Conservation (phyloP, 2,329 filamentous ascomycete species). For the Ophiostoma sp. region DNA sequence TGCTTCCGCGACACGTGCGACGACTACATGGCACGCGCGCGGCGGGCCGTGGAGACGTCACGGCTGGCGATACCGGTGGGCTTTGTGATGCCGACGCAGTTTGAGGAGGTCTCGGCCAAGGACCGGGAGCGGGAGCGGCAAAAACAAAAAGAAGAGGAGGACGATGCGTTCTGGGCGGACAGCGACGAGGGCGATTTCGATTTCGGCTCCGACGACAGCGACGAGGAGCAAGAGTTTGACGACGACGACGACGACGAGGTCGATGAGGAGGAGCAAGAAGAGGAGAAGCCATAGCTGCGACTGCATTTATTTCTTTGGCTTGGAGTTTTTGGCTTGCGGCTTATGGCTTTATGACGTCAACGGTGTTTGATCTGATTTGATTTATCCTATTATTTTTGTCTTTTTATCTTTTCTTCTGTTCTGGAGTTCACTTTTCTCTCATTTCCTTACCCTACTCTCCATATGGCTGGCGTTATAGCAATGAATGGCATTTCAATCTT, state of each 20-base stretch:
- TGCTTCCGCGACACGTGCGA: slow-evolving; percentile 68
- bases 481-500: neutral
- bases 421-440: too few relatives aligned
- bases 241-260: neutral
- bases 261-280: neutral
- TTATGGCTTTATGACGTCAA: too few relatives aligned
- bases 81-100: slow-evolving; percentile 74
- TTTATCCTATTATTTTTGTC: neutral
- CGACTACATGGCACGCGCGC: slow-evolving; percentile 65
- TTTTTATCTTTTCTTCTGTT: neutral
- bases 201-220: slow-evolving; percentile 65
- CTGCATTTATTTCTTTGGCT: neutral
- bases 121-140: too few relatives aligned
- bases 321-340: too few relatives aligned
- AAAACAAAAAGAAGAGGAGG: slow-evolving; percentile 51
- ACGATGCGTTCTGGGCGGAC: slow-evolving; percentile 79
- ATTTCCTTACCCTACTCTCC: neutral
- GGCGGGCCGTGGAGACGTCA: slow-evolving; percentile 64
- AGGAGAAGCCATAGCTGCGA: neutral
- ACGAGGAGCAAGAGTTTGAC: slow-evolving; percentile 47
- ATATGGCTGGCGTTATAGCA: neutral
- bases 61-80: slow-evolving; percentile 58
- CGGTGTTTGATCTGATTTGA: too few relatives aligned
- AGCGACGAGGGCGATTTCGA: slow-evolving; percentile 71
- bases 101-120: slow-evolving; percentile 57